Evolutionary conservation across 2,329 filamentous ascomycete genomes (phyloP).

Genomic region (Monilinia polystroma): DNA sequence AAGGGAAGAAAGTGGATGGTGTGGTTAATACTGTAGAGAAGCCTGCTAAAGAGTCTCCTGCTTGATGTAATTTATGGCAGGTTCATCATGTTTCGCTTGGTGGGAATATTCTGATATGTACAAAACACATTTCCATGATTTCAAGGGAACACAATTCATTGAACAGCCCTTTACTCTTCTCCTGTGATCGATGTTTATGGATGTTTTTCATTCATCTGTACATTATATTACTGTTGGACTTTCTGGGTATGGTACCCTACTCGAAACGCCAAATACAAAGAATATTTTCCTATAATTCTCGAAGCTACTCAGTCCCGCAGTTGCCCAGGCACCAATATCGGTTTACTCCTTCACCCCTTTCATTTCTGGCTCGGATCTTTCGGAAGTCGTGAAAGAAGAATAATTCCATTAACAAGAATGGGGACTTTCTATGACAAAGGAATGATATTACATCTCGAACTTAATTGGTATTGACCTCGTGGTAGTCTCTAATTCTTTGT

Average conservation of each 20-base stretch:
- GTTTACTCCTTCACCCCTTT: slow-evolving; percentile 4
- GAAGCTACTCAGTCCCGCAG: slow-evolving; percentile 13
- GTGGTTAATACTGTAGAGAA: slow-evolving; percentile 2
- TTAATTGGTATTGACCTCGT: not conserved
- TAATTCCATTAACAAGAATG: too few relatives aligned
- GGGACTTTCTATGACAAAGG: not conserved
- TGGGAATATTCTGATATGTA: slow-evolving; percentile 14
- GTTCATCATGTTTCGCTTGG: not conserved
- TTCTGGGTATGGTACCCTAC: not conserved
- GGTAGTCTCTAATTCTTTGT: slow-evolving; percentile 12
- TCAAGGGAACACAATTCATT: not conserved
- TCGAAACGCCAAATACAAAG: slow-evolving; percentile 10
- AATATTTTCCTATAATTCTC: slow-evolving; percentile 1
- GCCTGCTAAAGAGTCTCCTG: not conserved
- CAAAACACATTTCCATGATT: not conserved
- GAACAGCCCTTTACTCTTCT: not conserved
- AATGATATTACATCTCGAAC: not conserved
- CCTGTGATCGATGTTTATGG: not conserved
- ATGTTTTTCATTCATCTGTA: not conserved
- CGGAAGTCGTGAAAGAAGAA: slow-evolving; percentile 1
- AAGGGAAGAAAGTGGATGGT: not conserved
- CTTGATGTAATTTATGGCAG: not conserved
- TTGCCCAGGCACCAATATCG: slow-evolving; percentile 4
- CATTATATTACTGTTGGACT: not conserved
- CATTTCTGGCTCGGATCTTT: not conserved